Conservation (phyloP, 768 basidiomycete genomes). For the Lyophyllum semitale region DNA sequence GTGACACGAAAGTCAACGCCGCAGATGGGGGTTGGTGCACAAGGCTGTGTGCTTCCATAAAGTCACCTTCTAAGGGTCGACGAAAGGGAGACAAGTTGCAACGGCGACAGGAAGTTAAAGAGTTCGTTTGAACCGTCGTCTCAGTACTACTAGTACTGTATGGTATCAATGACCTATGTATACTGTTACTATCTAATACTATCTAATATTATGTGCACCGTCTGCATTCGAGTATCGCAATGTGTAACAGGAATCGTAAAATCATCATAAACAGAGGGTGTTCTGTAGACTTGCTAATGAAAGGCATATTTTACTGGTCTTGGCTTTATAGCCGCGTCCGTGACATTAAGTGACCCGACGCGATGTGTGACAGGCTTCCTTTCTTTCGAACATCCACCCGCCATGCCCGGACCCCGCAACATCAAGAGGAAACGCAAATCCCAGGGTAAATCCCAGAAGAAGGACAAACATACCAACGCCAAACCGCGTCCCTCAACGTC, state of each 20-base stretch:
- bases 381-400: not conserved
- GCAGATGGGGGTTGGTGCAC: too few relatives aligned
- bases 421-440: constrained; percentile 44
- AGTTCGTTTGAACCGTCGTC: too few relatives aligned
- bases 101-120: too few relatives aligned
- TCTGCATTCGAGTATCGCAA: constrained; percentile 78
- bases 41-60: too few relatives aligned
- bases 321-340: not conserved
- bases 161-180: too few relatives aligned
- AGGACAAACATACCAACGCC: constrained; percentile 23
- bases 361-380: constrained; percentile 5
- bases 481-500: constrained; percentile 15
- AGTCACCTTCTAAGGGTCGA: too few relatives aligned
- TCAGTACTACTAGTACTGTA: too few relatives aligned
- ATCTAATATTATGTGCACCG: too few relatives aligned
- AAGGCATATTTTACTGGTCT: not conserved
- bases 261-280: not conserved
- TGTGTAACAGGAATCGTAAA: not conserved
- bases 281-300: not conserved
- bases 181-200: too few relatives aligned
- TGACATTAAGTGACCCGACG: constrained; percentile 6
- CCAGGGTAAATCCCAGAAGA: constrained; percentile 39
- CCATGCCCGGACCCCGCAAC: constrained; percentile 69
- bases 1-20: too few relatives aligned
- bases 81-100: too few relatives aligned